Evolutionary conservation across 352 stramenopile genomes (phyloP), one percentile per base, ranked within the genome.

Genomic region (Globisporangium splendens): DNA sequence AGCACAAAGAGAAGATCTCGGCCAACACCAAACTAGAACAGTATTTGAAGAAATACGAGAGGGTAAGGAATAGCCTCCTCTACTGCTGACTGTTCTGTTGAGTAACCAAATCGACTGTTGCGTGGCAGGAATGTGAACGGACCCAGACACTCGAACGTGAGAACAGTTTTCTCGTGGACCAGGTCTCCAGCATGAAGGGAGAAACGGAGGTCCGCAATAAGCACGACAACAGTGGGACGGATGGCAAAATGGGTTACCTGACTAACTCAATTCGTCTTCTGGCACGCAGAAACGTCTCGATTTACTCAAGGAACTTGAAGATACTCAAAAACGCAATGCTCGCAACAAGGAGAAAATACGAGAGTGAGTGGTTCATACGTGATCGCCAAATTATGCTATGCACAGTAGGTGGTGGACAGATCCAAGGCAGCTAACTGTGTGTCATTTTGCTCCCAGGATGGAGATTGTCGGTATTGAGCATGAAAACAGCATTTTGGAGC

Each of bases 1-100:
- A 86, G 54, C 71, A 90, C 62, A 90, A 89, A 57, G 82, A 91
- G 50, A 86, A 82, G 56, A 63, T 93, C 18, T 75, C 75, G 4
- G 71, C 75, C 3, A 68, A 68, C 1, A 89, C 73, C 8, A 87
- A 86, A 53, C 65, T 93, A 21, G 79, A 91, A 47, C 83, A 93
- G 61, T 90, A 88, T 51, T 75, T 89, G 55, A 87, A 89, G 54
- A 93, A 90, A 50, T 89, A 91, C 49, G 79, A 93, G 56, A 75
- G 83, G 38, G 68, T 75, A 46, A 44, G 39, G 3, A 35, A 21
- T 8, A 0, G 8, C 15, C 1, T 17, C 3, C 46, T 35, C 50
- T 38, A 14, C 28, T 18, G 33, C 7, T 56, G 8, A 46, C 22
- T 0, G 13, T 31, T 5, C 1, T 44, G 10, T 6, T 35, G 38